Evolutionary conservation across 169 alveolate genomes (phyloP).

Genomic region (Cryptosporidium sp.): DNA sequence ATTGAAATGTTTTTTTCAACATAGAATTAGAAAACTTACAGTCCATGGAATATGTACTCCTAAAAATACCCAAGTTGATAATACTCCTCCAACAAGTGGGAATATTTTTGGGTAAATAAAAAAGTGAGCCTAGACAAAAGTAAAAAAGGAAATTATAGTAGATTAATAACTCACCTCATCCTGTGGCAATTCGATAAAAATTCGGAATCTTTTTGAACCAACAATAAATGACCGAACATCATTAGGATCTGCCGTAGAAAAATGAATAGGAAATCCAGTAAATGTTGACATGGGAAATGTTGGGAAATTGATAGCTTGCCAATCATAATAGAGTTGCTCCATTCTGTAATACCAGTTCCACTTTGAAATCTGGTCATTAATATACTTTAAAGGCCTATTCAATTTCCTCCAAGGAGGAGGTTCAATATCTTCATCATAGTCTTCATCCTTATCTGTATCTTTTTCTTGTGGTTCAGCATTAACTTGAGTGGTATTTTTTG

Average conservation of each 20-base stretch:
- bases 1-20: neutral
- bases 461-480: constrained; percentile 40
- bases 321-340: constrained; percentile 84
- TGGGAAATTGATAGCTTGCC: constrained; percentile 85
- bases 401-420: constrained; percentile 83
- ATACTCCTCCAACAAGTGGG: constrained; percentile 82
- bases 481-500: constrained; percentile 12
- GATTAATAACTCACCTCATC: constrained; percentile 78
- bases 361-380: constrained; percentile 80
- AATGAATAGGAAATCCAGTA: constrained; percentile 89
- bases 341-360: constrained; percentile 89
- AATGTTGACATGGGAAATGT: constrained; percentile 86
- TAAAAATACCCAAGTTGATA: constrained; percentile 80
- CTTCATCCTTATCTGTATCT: constrained; percentile 74
- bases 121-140: constrained; percentile 51
- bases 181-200: constrained; percentile 82
- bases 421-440: constrained; percentile 54
- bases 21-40: constrained; percentile 23
- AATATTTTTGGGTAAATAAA: constrained; percentile 75
- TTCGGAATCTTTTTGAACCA: constrained; percentile 82
- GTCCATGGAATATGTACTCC: constrained; percentile 74
- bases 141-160: neutral
- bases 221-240: constrained; percentile 83
- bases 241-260: constrained; percentile 85
- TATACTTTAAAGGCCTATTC: constrained; percentile 79